phyloP scores from a whole-genome alignment of 306 rosid genomes.

The Astragalus glycyphyllos region DNA sequence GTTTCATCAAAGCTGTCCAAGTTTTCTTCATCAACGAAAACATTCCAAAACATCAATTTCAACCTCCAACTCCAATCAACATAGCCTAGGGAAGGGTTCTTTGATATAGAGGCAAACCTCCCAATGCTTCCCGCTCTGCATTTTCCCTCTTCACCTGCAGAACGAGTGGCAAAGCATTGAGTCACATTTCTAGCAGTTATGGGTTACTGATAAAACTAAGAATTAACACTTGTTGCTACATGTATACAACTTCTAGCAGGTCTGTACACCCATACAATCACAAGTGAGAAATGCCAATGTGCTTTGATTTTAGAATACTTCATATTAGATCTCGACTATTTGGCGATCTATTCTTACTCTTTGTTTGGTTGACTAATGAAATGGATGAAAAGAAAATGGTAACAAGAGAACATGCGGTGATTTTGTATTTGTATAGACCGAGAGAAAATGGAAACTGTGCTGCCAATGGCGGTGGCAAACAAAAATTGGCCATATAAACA shows the following conservation, averaged over 20 bases:
- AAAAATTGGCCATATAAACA: no score
- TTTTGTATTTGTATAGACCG: neutral
- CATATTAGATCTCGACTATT: neutral
- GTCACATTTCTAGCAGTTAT: neutral
- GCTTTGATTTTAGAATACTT: constrained; percentile 24
- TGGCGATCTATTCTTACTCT: neutral
- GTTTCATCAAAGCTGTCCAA: constrained; percentile 38
- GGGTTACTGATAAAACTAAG: neutral
- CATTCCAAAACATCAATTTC: constrained; percentile 44
- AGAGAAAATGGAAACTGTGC: neutral
- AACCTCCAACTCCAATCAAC: constrained; percentile 47
- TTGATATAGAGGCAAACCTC: constrained; percentile 91
- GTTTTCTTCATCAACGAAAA: constrained; percentile 51
- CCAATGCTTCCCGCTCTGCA: constrained; percentile 89
- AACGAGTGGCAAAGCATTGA: constrained; percentile 37
- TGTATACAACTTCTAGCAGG: neutral
- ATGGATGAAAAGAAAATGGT: neutral
- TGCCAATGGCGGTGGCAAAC: no score
- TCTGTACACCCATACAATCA: neutral
- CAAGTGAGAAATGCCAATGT: neutral
- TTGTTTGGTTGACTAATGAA: neutral
- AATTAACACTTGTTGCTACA: neutral
- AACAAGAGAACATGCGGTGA: neutral
- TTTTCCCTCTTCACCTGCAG: constrained; percentile 90
- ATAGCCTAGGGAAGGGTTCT: constrained; percentile 78